A percentile compares a stretch with the other conserved stretches of the same genome.
Evolutionary conservation across 106 monocot genomes (phyloP).

Genomic region (Platanthera guangdongensis): DNA sequence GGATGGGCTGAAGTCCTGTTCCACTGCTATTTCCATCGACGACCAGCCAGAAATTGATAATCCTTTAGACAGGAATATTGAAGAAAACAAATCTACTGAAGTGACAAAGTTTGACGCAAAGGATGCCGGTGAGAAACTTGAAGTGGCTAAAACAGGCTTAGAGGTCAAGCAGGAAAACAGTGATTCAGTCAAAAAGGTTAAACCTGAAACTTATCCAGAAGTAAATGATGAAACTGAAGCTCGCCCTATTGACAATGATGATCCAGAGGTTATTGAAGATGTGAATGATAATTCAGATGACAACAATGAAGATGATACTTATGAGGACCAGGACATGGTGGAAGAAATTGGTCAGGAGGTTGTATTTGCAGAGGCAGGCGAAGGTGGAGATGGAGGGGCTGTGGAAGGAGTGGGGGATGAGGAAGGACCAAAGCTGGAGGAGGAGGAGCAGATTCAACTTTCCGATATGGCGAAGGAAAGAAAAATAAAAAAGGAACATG

Average conservation of each 20-base stretch:
- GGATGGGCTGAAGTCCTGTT: background rate
- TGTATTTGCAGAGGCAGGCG: background rate
- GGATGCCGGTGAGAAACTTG: background rate
- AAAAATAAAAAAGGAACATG: slow-evolving; percentile 52
- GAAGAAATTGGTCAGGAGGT: slow-evolving; percentile 10
- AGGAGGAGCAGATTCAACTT: slow-evolving; percentile 49
- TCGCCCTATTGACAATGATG: background rate
- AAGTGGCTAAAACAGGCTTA: background rate
- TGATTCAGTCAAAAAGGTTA: background rate
- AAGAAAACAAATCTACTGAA: background rate
- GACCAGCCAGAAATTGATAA: background rate
- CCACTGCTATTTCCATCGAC: background rate
- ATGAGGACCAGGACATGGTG: background rate
- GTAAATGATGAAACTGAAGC: background rate
- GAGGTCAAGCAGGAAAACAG: background rate
- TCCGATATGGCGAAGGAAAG: slow-evolving; percentile 57
- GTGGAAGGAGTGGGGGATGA: slow-evolving; percentile 19
- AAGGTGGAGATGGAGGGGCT: slow-evolving; percentile 11
- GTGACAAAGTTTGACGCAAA: background rate
- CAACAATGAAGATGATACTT: background rate
- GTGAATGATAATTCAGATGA: background rate
- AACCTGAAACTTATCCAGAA: background rate
- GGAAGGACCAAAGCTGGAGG: slow-evolving; percentile 16
- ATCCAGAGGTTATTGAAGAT: background rate
- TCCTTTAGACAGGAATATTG: background rate